Evolutionary conservation across 176 grass and related monocot species (phyloP), one percentile per base, ranked within the genome.

Genomic region (Aegilops umbellulata): DNA sequence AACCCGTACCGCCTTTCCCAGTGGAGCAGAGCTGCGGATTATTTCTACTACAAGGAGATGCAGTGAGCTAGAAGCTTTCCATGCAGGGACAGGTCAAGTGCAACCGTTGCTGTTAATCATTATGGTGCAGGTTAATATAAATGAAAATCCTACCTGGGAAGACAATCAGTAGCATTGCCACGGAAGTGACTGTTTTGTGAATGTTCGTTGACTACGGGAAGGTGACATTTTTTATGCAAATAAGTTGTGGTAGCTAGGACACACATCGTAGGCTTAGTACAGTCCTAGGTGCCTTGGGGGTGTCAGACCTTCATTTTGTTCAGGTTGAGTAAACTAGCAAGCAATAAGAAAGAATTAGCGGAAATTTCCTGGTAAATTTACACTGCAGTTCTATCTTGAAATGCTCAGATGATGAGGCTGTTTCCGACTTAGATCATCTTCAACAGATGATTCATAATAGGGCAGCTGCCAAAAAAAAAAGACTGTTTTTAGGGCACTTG

Each of bases 171-270:
- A 69, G 25, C 77, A 49, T 74, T 66, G 23, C 44, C 29, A 4
- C 13, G 42, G 34, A 80, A 41, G 41, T 53, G 65, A 71, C 66
- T 74, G 60, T 60, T 76, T 25, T 80, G 77, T 80, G 74, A 27
- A 84, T 79, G 80, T 5, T 74, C 65, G 1, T 67, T 51, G 24
- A 0, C 31, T 60, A 81, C 27, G 5, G 46, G 30, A 62, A 47
- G 23, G 8, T 70, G 27, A 6, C 15, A 2, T 44, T 77, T 76
- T 55, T 85, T 71, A 4, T 80, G 24, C 29, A 55, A 81, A 78
- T 67, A 85, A 85, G 27, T 58, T 78, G n/a, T n/a, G 58, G 4
- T 22, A 38, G 23, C 29, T 87, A 82, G 86, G 79, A 53, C 11
- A 87, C 75, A 66, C 62, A 14, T 73, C 64, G 39, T 70, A 58